These are phyloP conservation scores for Fusarium anguioides DNA, from an alignment of 2,329 filamentous ascomycete genomes.

Conservation along the genomic window DNA sequence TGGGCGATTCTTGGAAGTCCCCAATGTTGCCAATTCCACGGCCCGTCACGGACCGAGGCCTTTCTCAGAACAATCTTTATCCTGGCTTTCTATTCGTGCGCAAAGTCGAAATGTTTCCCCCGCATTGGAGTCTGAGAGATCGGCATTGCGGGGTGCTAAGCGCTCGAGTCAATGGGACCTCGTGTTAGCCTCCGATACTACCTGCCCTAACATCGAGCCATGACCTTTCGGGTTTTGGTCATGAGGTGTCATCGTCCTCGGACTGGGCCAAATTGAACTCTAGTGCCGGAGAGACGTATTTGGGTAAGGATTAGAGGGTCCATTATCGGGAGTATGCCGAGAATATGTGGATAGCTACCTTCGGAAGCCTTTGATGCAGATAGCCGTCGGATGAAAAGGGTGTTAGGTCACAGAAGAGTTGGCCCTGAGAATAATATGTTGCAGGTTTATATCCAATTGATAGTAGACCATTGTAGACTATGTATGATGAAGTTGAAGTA, in stretches of 20 bases:
- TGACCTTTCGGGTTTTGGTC: neutral
- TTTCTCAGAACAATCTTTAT: neutral
- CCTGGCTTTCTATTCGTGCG: conserved; percentile 23
- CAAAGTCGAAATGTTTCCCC: neutral
- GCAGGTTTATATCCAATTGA: neutral
- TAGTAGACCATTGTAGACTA: neutral
- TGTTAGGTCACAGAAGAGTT: too few relatives aligned
- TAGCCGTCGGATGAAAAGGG: too few relatives aligned
- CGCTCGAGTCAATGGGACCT: conserved; percentile 21
- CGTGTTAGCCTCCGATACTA: neutral
- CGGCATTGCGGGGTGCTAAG: conserved; percentile 26
- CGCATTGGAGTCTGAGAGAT: conserved; percentile 17
- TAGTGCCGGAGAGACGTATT: neutral
- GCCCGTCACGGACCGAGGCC: conserved; percentile 7
- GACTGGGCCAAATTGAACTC: neutral
- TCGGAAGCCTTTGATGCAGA: too few relatives aligned
- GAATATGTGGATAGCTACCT: too few relatives aligned
- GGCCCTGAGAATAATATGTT: too few relatives aligned
- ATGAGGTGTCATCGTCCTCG: neutral
- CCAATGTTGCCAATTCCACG: neutral
- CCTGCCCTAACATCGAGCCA: neutral
- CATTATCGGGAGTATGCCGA: neutral
- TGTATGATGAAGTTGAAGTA: neutral
- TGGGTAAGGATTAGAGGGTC: neutral
- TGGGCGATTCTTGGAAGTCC: neutral